These are phyloP conservation scores for Cyclotella sp. DNA, from an alignment of 108 stramenopile genomes.

Conservation along the genomic window DNA sequence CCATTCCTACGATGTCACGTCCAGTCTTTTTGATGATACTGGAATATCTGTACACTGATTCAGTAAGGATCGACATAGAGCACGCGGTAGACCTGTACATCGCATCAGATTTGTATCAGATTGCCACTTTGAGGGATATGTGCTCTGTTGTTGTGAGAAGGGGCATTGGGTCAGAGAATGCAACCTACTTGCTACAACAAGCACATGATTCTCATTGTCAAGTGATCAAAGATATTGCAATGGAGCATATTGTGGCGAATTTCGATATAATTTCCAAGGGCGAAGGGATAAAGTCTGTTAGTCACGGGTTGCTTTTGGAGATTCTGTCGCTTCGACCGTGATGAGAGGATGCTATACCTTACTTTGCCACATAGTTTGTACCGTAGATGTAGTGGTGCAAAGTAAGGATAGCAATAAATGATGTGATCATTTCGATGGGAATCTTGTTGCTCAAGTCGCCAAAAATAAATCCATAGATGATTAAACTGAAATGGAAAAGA, in stretches of 20 bases:
- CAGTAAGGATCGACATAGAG: constrained; percentile 87
- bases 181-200: constrained; percentile 84
- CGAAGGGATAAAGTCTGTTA: constrained; percentile 92
- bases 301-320: constrained; percentile 90
- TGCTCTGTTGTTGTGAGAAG: constrained; percentile 91
- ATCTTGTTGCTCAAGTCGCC: too few species aligned
- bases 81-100: constrained; percentile 93
- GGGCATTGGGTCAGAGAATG: constrained; percentile 84
- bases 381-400: too few species aligned
- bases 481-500: too few species aligned
- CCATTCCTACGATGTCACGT: constrained; percentile 72
- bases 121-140: constrained; percentile 92
- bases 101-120: constrained; percentile 90
- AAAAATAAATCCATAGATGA: too few species aligned
- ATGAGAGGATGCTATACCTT: not conserved
- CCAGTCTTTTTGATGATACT: constrained; percentile 90
- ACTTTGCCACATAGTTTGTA: too few species aligned
- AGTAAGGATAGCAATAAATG: too few species aligned
- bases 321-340: constrained; percentile 78
- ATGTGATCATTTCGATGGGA: too few species aligned
- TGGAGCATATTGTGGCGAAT: constrained; percentile 90
- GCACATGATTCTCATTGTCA: constrained; percentile 93
- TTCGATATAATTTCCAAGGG: constrained; percentile 96
- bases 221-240: constrained; percentile 87
- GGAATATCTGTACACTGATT: constrained; percentile 96